These are phyloP conservation scores for Abrus pulchellus DNA, from an alignment of 306 rosid species.

Conservation along the genomic window DNA sequence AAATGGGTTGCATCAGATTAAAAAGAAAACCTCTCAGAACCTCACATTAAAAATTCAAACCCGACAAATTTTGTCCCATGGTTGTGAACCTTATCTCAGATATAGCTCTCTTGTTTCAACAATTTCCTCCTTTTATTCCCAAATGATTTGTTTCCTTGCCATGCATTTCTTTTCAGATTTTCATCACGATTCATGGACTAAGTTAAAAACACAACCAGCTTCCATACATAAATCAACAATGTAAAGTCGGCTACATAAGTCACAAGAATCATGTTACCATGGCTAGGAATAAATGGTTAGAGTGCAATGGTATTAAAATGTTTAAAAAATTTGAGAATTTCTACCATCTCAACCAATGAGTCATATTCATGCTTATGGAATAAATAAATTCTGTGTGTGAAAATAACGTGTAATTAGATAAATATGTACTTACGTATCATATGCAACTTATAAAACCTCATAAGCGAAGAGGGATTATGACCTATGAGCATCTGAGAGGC, in stretches of 20 bases:
- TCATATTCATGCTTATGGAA: background rate
- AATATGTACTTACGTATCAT: slow-evolving; percentile 9
- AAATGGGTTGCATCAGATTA: slow-evolving; percentile 51
- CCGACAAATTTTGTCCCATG: slow-evolving; percentile 42
- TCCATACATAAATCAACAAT: no score
- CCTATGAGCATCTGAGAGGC: background rate
- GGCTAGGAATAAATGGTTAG: background rate
- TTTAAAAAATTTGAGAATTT: background rate
- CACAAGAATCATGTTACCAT: background rate
- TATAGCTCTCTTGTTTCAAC: slow-evolving; percentile 2
- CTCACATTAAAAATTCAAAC: slow-evolving; percentile 31
- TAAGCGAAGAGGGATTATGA: background rate
- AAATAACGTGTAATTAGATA: background rate
- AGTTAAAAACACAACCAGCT: no score
- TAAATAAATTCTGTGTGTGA: background rate
- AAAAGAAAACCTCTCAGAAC: background rate
- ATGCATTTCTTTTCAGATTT: background rate
- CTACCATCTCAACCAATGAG: background rate
- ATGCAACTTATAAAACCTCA: background rate
- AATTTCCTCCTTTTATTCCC: background rate
- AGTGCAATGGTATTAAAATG: background rate
- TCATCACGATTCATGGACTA: background rate
- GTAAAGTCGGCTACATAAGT: no score
- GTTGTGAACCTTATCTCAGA: slow-evolving; percentile 36
- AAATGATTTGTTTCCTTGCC: background rate